Evolutionary conservation across 1,284 basidiomycete genomes (phyloP).

Genomic region (Thecaphora thlaspeos): DNA sequence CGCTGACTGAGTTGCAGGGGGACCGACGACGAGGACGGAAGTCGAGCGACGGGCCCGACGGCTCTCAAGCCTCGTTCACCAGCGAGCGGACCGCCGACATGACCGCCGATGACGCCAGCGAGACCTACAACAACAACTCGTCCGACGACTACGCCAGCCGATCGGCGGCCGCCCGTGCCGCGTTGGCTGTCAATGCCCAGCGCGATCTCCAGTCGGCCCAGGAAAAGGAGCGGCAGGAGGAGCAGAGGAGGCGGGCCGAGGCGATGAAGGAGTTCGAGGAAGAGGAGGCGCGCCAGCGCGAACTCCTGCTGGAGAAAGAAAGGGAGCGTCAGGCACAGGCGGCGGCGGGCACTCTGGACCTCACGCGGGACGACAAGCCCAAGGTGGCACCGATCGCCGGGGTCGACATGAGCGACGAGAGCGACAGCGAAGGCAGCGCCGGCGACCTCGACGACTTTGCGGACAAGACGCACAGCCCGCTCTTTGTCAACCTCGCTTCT

Average conservation of each 20-base stretch:
- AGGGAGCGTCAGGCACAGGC: slow-evolving; percentile 35
- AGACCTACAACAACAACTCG: slow-evolving; percentile 20
- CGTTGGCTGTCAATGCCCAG: slow-evolving; percentile 53
- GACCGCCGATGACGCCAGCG: slow-evolving; percentile 8
- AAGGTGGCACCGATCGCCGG: slow-evolving; percentile 47
- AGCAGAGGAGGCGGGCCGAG: slow-evolving; percentile 33
- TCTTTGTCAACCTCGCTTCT: slow-evolving; percentile 35
- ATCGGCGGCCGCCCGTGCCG: slow-evolving; percentile 46
- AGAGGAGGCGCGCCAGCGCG: slow-evolving; percentile 45
- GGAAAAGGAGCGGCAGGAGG: slow-evolving; percentile 36
- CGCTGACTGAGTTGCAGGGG: slow-evolving; percentile 47
- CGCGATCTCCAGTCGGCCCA: slow-evolving; percentile 37
- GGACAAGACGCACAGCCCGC: slow-evolving; percentile 47
- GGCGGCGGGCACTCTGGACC: slow-evolving; percentile 33
- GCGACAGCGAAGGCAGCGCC: slow-evolving; percentile 46
- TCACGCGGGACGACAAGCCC: slow-evolving; percentile 14
- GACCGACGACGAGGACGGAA: slow-evolving; percentile 6
- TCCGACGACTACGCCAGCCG: slow-evolving; percentile 36
- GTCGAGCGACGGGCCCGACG: slow-evolving; percentile 5
- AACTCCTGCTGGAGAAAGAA: slow-evolving; percentile 37
- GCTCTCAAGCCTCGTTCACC: slow-evolving; percentile 27
- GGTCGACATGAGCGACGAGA: slow-evolving; percentile 55
- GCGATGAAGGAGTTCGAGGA: slow-evolving; percentile 47
- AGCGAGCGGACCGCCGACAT: slow-evolving; percentile 36
- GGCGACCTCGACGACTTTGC: slow-evolving; percentile 27